Percentiles rank a stretch among this genome's conserved stretches.
Evolutionary conservation across 2,329 filamentous ascomycete species (phyloP).

Genomic region (Penicillium sp.): DNA sequence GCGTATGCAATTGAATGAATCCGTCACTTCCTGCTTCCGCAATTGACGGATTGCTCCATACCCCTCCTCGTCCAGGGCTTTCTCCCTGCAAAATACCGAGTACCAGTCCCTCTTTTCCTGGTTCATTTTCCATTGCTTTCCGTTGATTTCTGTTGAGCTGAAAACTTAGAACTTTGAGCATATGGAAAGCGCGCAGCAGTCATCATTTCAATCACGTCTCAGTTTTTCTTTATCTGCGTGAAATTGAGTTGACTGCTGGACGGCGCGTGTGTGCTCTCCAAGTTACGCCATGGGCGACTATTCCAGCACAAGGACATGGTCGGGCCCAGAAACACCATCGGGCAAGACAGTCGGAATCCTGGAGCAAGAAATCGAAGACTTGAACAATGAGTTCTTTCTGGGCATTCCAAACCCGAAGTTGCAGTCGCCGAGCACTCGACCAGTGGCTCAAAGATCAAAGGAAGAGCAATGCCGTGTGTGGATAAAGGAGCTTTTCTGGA

Average conservation of each 20-base stretch:
- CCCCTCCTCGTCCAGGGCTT: not conserved
- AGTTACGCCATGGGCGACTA: not conserved
- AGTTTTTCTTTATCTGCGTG: not conserved
- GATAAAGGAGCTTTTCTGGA: conserved; percentile 12
- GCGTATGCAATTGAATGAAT: not conserved
- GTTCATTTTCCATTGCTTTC: not conserved
- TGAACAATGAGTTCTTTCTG: conserved; percentile 12
- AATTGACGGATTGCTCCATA: not conserved
- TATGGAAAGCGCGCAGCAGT: too few relatives aligned
- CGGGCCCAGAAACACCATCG: conserved; percentile 6
- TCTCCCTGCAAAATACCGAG: too few relatives aligned
- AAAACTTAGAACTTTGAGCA: not conserved
- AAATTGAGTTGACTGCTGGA: not conserved
- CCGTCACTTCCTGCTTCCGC: not conserved
- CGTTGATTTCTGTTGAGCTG: not conserved
- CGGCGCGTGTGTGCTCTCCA: too few relatives aligned
- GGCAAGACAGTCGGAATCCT: conserved; percentile 6
- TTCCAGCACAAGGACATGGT: not conserved
- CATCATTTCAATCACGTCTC: too few relatives aligned
- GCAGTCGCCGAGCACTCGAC: conserved; percentile 8
- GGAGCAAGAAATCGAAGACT: conserved; percentile 8
- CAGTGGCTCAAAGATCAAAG: conserved; percentile 6
- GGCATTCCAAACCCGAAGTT: conserved; percentile 11
- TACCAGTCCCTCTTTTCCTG: too few relatives aligned
- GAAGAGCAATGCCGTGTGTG: conserved; percentile 9